These are phyloP conservation scores for Barbarea vulgaris DNA, from an alignment of 345 rosid species.

Conservation along the genomic window DNA sequence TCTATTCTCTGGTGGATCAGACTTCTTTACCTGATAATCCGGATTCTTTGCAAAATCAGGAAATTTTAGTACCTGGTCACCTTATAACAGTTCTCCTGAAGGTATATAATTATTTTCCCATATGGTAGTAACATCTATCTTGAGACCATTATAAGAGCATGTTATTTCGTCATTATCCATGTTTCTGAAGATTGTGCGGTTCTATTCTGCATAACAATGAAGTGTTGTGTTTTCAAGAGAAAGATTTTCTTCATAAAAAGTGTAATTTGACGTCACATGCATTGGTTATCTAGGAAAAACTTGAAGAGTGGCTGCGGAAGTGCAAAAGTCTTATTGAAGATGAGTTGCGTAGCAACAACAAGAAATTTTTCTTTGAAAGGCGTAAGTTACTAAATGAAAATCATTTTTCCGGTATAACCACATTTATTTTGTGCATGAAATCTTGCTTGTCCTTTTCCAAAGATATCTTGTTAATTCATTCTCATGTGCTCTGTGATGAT, in stretches of 20 bases:
- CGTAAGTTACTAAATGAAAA: constrained; percentile 47
- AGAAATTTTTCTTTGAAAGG: constrained; percentile 55
- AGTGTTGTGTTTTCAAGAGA: constrained; percentile 12
- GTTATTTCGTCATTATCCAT: constrained; percentile 14
- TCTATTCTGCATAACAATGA: constrained; percentile 8
- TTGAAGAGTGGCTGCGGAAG: constrained; percentile 90
- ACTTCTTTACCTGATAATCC: constrained; percentile 87
- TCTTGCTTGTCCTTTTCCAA: neutral
- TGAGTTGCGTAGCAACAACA: constrained; percentile 49
- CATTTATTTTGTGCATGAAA: neutral
- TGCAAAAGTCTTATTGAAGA: constrained; percentile 67
- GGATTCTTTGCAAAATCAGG: constrained; percentile 96
- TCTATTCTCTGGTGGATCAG: constrained; percentile 89
- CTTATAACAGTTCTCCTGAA: constrained; percentile 83
- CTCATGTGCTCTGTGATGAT: constrained; percentile 6
- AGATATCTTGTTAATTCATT: constrained; percentile 9
- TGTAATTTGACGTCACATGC: constrained; percentile 14
- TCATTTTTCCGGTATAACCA: neutral
- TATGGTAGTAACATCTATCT: constrained; percentile 19
- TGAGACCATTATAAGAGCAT: constrained; percentile 6
- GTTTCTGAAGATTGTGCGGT: constrained; percentile 20
- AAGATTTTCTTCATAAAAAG: neutral
- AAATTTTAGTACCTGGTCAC: constrained; percentile 93
- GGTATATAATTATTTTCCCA: constrained; percentile 47
- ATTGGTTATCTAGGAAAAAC: constrained; percentile 65